Evolutionary conservation across 495 filamentous ascomycete species (phyloP).

Genomic region (Margaritispora aquatica): DNA sequence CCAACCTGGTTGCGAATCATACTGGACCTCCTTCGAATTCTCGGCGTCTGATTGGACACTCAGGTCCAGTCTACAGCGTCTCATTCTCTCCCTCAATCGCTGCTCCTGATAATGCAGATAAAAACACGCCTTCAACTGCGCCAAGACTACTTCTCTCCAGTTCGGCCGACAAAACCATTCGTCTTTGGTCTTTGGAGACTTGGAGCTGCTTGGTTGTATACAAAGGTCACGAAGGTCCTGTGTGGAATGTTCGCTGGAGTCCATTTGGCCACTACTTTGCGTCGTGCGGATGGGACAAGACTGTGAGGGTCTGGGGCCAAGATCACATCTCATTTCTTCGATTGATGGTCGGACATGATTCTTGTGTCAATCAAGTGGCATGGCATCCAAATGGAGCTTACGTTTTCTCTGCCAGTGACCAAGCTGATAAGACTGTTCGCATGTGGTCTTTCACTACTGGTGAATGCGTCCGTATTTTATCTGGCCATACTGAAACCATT

Average conservation of each 20-base stretch:
- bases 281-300: constrained; percentile 80
- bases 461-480: constrained; percentile 82
- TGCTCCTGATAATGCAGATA: constrained; percentile 33
- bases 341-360: constrained; percentile 86
- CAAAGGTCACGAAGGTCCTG: constrained; percentile 80
- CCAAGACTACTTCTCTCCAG: constrained; percentile 76
- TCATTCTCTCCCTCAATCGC: constrained; percentile 77
- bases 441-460: constrained; percentile 95
- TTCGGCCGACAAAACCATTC: constrained; percentile 78
- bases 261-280: constrained; percentile 94
- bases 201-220: constrained; percentile 90
- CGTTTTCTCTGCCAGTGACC: constrained; percentile 77
- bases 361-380: constrained; percentile 72
- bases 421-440: constrained; percentile 79
- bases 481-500: constrained; percentile 79
- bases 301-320: constrained; percentile 82
- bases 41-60: constrained; percentile 86
- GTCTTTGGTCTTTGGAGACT: constrained; percentile 86
- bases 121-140: constrained; percentile 50
- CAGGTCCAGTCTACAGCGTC: constrained; percentile 81
- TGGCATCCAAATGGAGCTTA: constrained; percentile 94
- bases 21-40: constrained; percentile 44
- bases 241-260: constrained; percentile 86
- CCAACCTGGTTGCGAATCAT: constrained; percentile 26
- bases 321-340: constrained; percentile 87